phyloP scores from a whole-genome alignment of 306 rosid genomes.

The Comarum palustre region DNA sequence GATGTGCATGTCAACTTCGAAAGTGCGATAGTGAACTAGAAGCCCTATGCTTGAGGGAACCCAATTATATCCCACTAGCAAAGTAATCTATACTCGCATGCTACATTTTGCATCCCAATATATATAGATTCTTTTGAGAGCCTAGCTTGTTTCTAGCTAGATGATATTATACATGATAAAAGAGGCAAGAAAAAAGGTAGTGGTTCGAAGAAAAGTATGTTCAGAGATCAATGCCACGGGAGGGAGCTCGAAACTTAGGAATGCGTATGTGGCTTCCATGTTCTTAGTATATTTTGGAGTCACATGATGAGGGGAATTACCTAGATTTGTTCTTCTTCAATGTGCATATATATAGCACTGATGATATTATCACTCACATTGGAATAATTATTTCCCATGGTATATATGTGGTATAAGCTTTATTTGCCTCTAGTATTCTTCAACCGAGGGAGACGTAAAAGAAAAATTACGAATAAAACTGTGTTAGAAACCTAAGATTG shows the following conservation, averaged over 20 bases:
- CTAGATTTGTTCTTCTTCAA: not conserved
- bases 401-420: not conserved
- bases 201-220: not conserved
- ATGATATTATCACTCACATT: not conserved
- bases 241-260: not conserved
- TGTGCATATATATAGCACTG: not conserved
- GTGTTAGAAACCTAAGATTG: not conserved
- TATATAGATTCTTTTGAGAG: not conserved
- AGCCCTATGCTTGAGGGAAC: not conserved
- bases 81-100: not conserved
- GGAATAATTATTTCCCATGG: not conserved
- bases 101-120: not conserved
- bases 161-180: not conserved
- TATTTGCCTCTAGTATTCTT: not conserved
- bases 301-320: not conserved
- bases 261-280: constrained; percentile 4
- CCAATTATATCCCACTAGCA: not conserved
- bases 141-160: not conserved
- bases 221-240: not conserved
- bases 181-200: constrained; percentile 10
- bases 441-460: not conserved
- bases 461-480: not conserved
- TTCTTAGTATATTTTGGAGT: constrained; percentile 2
- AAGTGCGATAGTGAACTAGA: not conserved
- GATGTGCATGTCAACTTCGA: not conserved